These are phyloP conservation scores for Daldinia caldariorum DNA, from an alignment of 495 filamentous ascomycete genomes.

Conservation along the genomic window DNA sequence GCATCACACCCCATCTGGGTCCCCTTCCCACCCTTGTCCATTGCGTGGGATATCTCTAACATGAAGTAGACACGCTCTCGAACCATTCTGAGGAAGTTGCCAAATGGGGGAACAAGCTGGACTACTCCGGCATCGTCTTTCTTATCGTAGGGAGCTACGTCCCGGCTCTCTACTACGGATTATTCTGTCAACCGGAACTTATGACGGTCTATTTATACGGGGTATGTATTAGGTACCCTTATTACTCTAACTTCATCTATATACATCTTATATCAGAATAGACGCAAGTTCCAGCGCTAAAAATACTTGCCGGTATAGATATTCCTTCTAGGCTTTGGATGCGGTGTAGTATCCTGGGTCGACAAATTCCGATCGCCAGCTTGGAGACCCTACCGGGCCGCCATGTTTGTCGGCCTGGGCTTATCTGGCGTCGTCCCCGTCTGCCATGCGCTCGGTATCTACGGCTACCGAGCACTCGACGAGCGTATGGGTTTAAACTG, in stretches of 20 bases:
- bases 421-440: constrained; percentile 83
- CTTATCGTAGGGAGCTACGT: constrained; percentile 90
- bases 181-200: constrained; percentile 71
- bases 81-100: constrained; percentile 57
- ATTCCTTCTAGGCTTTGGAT: constrained; percentile 75
- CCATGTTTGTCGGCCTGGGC: constrained; percentile 92
- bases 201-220: constrained; percentile 77
- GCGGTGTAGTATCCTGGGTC: constrained; percentile 75
- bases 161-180: constrained; percentile 87
- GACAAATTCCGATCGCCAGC: constrained; percentile 82
- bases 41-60: too few species aligned
- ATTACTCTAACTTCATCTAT: background rate
- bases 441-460: constrained; percentile 71
- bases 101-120: constrained; percentile 68
- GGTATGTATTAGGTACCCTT: constrained; percentile 59
- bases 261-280: background rate
- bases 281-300: constrained; percentile 1
- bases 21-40: too few species aligned
- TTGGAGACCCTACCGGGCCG: constrained; percentile 85
- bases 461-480: constrained; percentile 58
- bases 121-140: constrained; percentile 91
- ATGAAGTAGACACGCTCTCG: constrained; percentile 46
- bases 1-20: too few species aligned
- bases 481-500: constrained; percentile 83
- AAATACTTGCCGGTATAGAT: constrained; percentile 64